Percentiles rank a stretch among this genome's conserved stretches.
These are phyloP conservation scores for Hypericum androsaemum DNA, from an alignment of 345 rosid genomes.

Conservation along the genomic window DNA sequence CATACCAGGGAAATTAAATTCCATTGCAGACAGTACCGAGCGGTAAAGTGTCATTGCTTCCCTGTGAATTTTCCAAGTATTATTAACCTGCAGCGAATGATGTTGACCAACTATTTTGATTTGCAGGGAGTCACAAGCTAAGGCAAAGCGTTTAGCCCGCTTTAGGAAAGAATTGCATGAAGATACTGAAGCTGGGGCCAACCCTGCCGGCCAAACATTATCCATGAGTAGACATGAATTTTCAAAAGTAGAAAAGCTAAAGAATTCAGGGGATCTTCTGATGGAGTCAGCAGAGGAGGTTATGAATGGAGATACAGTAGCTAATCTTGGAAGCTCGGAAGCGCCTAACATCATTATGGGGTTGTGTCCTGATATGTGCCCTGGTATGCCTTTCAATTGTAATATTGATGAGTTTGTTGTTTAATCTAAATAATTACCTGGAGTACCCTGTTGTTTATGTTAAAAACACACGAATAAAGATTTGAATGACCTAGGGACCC, in stretches of 20 bases:
- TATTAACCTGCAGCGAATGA: not conserved
- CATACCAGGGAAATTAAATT: constrained; percentile 31
- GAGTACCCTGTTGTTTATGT: too few species aligned
- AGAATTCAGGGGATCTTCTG: constrained; percentile 12
- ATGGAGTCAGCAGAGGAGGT: constrained; percentile 29
- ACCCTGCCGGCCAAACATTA: constrained; percentile 29
- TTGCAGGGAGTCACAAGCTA: constrained; percentile 72
- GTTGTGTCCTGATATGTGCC: constrained; percentile 86
- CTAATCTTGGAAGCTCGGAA: constrained; percentile 45
- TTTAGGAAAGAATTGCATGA: constrained; percentile 64
- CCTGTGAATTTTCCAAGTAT: not conserved
- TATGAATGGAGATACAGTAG: constrained; percentile 23
- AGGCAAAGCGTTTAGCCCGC: constrained; percentile 75
- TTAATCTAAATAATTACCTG: not conserved
- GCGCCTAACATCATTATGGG: constrained; percentile 53
- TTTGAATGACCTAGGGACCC: too few species aligned
- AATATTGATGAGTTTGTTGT: not conserved
- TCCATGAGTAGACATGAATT: constrained; percentile 23
- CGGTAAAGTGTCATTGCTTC: constrained; percentile 33
- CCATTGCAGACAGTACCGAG: constrained; percentile 41
- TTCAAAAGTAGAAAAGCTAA: constrained; percentile 28
- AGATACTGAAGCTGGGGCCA: constrained; percentile 23
- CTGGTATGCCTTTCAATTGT: constrained; percentile 40
- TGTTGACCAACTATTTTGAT: constrained; percentile 1
- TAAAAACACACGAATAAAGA: too few species aligned